Conservation (phyloP, 345 rosid species). For the Carallia brachiata region DNA sequence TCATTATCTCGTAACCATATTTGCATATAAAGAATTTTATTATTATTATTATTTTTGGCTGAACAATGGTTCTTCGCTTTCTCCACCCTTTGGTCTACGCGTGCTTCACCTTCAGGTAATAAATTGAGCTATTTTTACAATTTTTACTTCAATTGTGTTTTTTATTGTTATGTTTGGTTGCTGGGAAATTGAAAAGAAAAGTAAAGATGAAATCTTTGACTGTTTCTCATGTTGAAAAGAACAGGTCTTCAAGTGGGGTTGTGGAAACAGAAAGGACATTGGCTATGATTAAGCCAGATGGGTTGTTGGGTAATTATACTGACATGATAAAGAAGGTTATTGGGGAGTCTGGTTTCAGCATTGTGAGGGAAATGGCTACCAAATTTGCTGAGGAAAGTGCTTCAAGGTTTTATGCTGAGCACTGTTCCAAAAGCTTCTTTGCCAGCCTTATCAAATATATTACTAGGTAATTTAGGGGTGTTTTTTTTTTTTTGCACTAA, state of each 20-base stretch:
- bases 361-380: slow-evolving; percentile 46
- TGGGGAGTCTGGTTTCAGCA: slow-evolving; percentile 52
- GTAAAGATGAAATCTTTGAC: too few relatives aligned
- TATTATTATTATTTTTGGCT: too few relatives aligned
- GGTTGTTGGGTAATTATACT: slow-evolving; percentile 59
- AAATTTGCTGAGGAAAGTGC: slow-evolving; percentile 56
- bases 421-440: slow-evolving; percentile 63
- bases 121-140: background rate
- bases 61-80: slow-evolving; percentile 14
- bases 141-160: background rate
- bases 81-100: slow-evolving; percentile 1
- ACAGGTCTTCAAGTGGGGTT: slow-evolving; percentile 29
- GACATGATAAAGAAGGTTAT: slow-evolving; percentile 47
- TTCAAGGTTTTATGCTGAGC: slow-evolving; percentile 65
- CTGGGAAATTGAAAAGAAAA: background rate
- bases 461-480: slow-evolving; percentile 48
- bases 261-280: slow-evolving; percentile 52
- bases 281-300: slow-evolving; percentile 85
- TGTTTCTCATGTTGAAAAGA: background rate
- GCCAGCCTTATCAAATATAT: slow-evolving; percentile 62
- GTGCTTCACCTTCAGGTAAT: slow-evolving; percentile 17
- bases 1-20: too few relatives aligned
- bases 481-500: background rate
- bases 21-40: too few relatives aligned
- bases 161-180: background rate